Percentiles rank a stretch among this genome's conserved stretches.
These are phyloP conservation scores for Cyclotella cryptica DNA, from an alignment of 108 stramenopile genomes.

Conservation along the genomic window DNA sequence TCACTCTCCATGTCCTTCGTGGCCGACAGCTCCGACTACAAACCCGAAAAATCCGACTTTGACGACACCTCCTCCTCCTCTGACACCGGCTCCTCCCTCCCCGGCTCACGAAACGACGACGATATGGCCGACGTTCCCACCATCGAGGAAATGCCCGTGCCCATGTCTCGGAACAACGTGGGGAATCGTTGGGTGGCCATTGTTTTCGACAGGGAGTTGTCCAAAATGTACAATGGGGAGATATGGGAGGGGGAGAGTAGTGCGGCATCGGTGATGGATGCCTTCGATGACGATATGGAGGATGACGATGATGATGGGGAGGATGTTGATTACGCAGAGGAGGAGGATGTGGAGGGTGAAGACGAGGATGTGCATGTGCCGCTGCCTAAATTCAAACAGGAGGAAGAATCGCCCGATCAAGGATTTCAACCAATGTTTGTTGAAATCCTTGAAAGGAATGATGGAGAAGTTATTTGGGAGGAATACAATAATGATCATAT, in stretches of 20 bases:
- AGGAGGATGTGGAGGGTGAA: slow-evolving; percentile 65
- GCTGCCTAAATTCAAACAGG: neutral
- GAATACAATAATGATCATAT: slow-evolving; percentile 15
- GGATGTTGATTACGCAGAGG: slow-evolving; percentile 71
- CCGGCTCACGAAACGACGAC: slow-evolving; percentile 34
- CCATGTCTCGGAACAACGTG: slow-evolving; percentile 78
- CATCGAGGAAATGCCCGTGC: slow-evolving; percentile 70
- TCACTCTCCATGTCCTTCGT: slow-evolving; percentile 32
- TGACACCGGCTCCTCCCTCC: slow-evolving; percentile 20
- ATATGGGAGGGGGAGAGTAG: slow-evolving; percentile 52
- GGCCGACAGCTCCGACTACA: slow-evolving; percentile 72
- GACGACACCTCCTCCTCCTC: slow-evolving; percentile 40
- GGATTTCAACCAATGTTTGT: neutral
- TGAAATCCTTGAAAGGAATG: neutral
- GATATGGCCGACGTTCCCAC: slow-evolving; percentile 66
- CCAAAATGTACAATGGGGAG: slow-evolving; percentile 39
- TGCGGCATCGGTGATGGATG: neutral
- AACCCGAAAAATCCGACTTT: slow-evolving; percentile 52
- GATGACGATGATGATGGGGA: slow-evolving; percentile 27
- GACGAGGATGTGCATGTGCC: slow-evolving; percentile 36
- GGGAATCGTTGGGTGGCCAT: slow-evolving; percentile 84
- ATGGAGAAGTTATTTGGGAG: neutral
- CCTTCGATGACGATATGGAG: slow-evolving; percentile 41
- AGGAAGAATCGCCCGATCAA: slow-evolving; percentile 5
- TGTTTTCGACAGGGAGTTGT: slow-evolving; percentile 65